Evolutionary conservation across 1,284 basidiomycete species (phyloP).

Genomic region (Pyrrhoderma lamaoense): DNA sequence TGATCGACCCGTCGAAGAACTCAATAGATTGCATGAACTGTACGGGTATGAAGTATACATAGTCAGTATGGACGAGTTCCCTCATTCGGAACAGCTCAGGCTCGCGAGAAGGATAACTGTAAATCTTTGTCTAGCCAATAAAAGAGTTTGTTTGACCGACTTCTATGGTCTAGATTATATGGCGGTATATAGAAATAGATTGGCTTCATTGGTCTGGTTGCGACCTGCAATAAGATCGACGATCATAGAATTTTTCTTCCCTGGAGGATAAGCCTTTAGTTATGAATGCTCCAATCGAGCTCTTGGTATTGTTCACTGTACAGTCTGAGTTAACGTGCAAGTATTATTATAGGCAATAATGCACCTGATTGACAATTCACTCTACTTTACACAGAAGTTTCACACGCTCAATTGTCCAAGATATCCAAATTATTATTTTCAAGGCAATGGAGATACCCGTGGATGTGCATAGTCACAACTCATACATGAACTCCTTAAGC

Average conservation of each 20-base stretch:
- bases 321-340: conserved; percentile 65
- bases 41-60: conserved; percentile 83
- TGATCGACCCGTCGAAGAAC: conserved; percentile 53
- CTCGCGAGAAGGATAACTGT: conserved; percentile 78
- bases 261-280: conserved; percentile 77
- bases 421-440: conserved; percentile 46
- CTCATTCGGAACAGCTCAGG: conserved; percentile 68
- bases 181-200: conserved; percentile 82
- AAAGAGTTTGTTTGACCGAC: not conserved
- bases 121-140: not conserved
- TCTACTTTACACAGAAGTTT: conserved; percentile 30
- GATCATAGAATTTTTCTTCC: conserved; percentile 86
- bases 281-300: conserved; percentile 78
- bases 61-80: conserved; percentile 74
- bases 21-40: conserved; percentile 56
- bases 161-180: conserved; percentile 56
- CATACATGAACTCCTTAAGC: conserved; percentile 28
- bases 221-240: conserved; percentile 66
- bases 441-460: conserved; percentile 51
- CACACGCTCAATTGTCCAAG: conserved; percentile 40
- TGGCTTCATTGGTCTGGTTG: conserved; percentile 84
- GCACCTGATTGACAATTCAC: not conserved
- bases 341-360: conserved; percentile 14
- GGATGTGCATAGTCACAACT: conserved; percentile 36
- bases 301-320: conserved; percentile 78